Base-by-base conservation (phyloP, 768 basidiomycete species). In the Pisolithus marmoratus region DNA sequence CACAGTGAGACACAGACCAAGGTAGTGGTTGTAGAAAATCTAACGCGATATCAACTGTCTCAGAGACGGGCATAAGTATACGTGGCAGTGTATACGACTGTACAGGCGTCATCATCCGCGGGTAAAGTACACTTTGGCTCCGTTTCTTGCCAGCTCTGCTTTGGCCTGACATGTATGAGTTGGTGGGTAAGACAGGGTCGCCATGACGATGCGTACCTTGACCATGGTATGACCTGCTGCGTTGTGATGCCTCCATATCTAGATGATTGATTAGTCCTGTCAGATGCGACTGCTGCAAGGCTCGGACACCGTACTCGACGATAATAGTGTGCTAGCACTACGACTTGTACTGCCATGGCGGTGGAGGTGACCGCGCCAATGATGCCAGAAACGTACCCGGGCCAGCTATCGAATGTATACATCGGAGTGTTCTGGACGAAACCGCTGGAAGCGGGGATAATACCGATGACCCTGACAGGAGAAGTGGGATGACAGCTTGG, bases 401-500 rank as follows among this genome's bases (percentile, higher is more conserved):
- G 83, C 74, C 90, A 83, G 49, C 82, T 77, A 43, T 82, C 82
- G 42, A 76, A 71, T 2, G 78, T 75, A 65, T 84, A 95, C 76
- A 87, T 82, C 54, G 83, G 77, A 58, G 98, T 90, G 43, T 86
- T 94, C 69, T 94, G 90, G 63, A 98, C 93, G 48, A 99, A 76
- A 15, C 96, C 95, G 93, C 94, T 43, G 93, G 42, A 94, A 95
- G 55, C 90, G 90, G 52, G 94, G 93, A n/a, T n/a, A 61, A 96
- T 87, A 58, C 95, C 95, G 65, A 98, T 84, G 67, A 94, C 85
- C 90, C 90, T 94, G 59, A 6, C 20, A 44, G 9, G 43, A 48
- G 47, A 45, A 50, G 12, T 29, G 11, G 41, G 63, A 54, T 54
- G 54, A 64, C 62, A 59, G 58, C 57, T 46, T 55, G 59, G 54